Evolutionary conservation across 192 early-diverging fungal genomes (phyloP), one percentile per base, ranked within the genome.

Genomic region (Coemansia sp.): DNA sequence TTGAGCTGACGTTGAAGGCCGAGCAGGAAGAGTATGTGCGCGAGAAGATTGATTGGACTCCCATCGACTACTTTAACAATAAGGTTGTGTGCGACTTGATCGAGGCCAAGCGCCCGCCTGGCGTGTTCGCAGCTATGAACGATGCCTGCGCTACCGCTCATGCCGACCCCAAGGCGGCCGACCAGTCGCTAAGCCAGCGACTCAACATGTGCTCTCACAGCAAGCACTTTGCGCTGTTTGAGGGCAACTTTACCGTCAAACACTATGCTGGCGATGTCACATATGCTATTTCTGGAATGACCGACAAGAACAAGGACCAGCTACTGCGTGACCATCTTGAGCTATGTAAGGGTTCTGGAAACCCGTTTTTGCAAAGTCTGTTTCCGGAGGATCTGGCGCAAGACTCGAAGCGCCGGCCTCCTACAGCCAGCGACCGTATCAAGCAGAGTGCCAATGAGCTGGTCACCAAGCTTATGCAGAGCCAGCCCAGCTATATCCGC

Each of bases 1-100:
- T 99, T 53, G 94, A 98, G 76, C 75, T 99, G 45, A 99, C 96
- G 18, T 81, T 99, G 37, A 98, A 99, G 79, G 84, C 92, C 6
- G 96, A 99, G 79, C 96, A 98, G 82, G 94, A 98, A 78, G 96
- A 98, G 69, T 98, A 98, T 60, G 87, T 91, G 49, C 80, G 85
- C 41, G 97, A 99, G 80, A 85, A 91, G 51, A 99, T 99, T 69
- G 71, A 94, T 62, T 99, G 97, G 97, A 94, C 92, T 11, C 95
- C 94, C n/a, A 99, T 99, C 60, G 88, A 93, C 52, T 99, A 92
- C 69, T 99, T 99, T 80, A 98, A 99, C 82, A 99, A 99, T 79
- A 97, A 97, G 78, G 82, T 99, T 37, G 97, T 99, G 23, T 97
- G 97, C 54, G 97, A 99, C 58, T 78, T 99, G 48, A 99, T 99